phyloP scores from a whole-genome alignment of 331 rosid genomes.

The Phaseolus coccineus region DNA sequence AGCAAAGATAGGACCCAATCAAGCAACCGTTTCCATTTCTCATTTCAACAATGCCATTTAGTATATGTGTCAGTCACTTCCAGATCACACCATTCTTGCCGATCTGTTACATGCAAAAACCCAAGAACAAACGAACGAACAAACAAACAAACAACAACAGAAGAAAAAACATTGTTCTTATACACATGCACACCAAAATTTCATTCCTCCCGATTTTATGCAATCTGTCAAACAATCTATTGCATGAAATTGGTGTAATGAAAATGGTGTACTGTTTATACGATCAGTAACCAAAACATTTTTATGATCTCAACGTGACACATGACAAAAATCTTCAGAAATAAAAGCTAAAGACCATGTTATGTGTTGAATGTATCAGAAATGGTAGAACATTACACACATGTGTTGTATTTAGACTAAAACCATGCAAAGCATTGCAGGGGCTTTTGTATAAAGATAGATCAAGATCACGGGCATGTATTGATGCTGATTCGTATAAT shows the following conservation, averaged over 20 bases:
- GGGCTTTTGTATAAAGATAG: too few relatives aligned
- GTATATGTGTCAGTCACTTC: slow-evolving; percentile 3
- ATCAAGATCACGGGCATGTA: not conserved
- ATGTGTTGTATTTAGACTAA: too few relatives aligned
- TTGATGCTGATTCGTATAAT: not conserved
- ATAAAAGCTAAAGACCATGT: not conserved
- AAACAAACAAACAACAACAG: not conserved
- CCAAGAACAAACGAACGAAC: not conserved
- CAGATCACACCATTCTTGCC: not conserved
- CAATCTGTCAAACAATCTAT: not conserved
- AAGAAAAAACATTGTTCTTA: not conserved
- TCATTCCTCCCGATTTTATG: not conserved
- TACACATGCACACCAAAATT: slow-evolving; percentile 9
- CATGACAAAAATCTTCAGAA: not conserved
- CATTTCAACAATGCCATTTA: slow-evolving; percentile 10
- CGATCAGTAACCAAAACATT: not conserved
- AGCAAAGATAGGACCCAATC: not conserved
- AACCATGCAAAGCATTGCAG: too few relatives aligned
- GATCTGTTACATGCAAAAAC: slow-evolving; percentile 20
- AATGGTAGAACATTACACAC: too few relatives aligned
- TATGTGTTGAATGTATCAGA: not conserved
- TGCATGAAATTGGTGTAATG: not conserved
- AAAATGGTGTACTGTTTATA: not conserved
- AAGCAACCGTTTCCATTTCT: slow-evolving; percentile 10
- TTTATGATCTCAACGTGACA: not conserved